phyloP scores from a whole-genome alignment of 192 early-diverging fungal species.

The Linnemannia exigua region DNA sequence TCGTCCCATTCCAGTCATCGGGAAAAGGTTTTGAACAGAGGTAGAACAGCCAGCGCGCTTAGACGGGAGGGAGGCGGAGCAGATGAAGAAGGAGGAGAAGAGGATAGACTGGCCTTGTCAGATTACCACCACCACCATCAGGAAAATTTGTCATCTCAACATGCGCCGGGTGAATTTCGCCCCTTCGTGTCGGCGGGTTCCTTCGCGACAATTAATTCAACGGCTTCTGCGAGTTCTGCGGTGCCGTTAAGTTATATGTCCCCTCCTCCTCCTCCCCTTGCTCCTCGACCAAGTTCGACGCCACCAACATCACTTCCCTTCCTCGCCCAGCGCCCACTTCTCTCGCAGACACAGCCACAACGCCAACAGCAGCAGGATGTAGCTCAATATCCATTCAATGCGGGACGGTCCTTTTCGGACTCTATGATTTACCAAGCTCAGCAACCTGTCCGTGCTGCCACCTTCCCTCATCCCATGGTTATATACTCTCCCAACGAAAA shows the following conservation, averaged over 20 bases:
- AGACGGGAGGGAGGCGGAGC: not conserved
- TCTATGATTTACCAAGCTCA: not conserved
- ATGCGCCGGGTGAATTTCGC: not conserved
- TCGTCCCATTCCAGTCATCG: not conserved
- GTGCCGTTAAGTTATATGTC: not conserved
- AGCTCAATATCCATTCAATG: not conserved
- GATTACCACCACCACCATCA: not conserved
- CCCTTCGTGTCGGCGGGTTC: not conserved
- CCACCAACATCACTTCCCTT: not conserved
- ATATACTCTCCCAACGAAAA: too few relatives aligned
- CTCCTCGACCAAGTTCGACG: not conserved
- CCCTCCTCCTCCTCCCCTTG: not conserved
- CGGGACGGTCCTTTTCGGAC: not conserved
- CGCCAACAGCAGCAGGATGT: not conserved
- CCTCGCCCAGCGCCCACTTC: not conserved
- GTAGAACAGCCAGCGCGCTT: too few relatives aligned
- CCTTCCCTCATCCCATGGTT: too few relatives aligned
- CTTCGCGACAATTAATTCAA: too few relatives aligned
- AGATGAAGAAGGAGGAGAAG: not conserved
- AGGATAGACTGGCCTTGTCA: not conserved
- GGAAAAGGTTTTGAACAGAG: not conserved
- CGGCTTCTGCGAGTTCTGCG: too few relatives aligned
- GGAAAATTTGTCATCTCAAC: not conserved
- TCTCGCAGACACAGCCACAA: not conserved
- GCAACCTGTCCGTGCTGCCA: not conserved